Conservation (phyloP, 495 filamentous ascomycete species). For the Aspergillus olivimuriae region DNA sequence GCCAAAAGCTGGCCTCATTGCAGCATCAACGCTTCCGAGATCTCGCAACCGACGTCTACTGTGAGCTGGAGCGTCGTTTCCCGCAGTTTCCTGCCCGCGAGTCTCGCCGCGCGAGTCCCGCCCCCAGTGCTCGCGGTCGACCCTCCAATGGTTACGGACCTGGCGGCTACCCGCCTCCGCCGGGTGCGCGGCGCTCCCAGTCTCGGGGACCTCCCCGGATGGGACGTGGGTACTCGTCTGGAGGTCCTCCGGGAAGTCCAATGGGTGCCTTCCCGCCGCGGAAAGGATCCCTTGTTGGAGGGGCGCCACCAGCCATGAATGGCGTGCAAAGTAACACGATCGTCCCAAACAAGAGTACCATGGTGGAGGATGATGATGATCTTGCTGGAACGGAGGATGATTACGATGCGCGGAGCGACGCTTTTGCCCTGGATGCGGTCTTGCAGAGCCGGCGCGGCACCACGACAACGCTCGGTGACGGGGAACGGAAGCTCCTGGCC, state of each 20-base stretch:
- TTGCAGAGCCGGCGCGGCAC: conserved; percentile 51
- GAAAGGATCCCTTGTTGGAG: conserved; percentile 35
- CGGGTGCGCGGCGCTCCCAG: conserved; percentile 33
- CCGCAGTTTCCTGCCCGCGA: conserved; percentile 68
- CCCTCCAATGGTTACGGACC: conserved; percentile 43
- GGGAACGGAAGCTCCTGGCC: conserved; percentile 63
- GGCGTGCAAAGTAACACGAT: conserved; percentile 95
- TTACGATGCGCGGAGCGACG: conserved; percentile 55
- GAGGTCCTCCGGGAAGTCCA: conserved; percentile 30
- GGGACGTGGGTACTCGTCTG: conserved; percentile 37
- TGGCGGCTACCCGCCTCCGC: conserved; percentile 25
- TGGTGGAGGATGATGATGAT: conserved; percentile 95
- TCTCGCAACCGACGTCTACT: conserved; percentile 91
- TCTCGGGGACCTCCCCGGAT: conserved; percentile 33
- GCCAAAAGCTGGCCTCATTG: conserved; percentile 86
- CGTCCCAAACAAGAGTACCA: conserved; percentile 93
- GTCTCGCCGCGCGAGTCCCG: conserved; percentile 63
- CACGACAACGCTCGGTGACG: conserved; percentile 46
- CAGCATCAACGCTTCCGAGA: conserved; percentile 80
- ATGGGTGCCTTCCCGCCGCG: conserved; percentile 36
- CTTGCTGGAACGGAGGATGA: conserved; percentile 53
- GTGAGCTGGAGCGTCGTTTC: conserved; percentile 85
- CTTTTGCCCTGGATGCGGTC: conserved; percentile 54
- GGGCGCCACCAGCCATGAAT: conserved; percentile 52
- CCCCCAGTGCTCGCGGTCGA: conserved; percentile 48